Evolutionary conservation across 306 rosid species (phyloP).

Genomic region (Macrotyloma uniflorum): DNA sequence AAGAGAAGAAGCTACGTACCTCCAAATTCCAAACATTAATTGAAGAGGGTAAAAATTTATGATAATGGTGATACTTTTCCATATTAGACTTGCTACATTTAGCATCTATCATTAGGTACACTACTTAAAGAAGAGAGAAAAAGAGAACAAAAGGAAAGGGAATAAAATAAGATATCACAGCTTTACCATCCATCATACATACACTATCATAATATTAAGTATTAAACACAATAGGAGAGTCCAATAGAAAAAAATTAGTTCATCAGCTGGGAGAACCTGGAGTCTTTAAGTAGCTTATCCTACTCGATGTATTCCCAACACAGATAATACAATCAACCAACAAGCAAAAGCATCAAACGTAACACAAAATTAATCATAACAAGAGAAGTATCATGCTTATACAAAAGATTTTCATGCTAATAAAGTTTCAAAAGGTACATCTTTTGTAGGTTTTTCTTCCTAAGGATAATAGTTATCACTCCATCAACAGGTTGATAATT

Average conservation of each 20-base stretch:
- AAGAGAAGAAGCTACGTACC: too few species aligned
- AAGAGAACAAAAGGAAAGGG: too few species aligned
- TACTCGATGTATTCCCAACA: too few species aligned
- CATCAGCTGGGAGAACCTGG: too few species aligned
- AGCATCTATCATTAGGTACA: constrained; percentile 15
- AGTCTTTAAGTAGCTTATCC: too few species aligned
- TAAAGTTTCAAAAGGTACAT: constrained; percentile 19
- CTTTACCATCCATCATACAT: constrained; percentile 1
- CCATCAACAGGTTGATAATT: constrained; percentile 18
- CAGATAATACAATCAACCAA: too few species aligned
- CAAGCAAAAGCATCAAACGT: too few species aligned
- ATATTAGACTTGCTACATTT: constrained; percentile 30
- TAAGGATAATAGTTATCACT: constrained; percentile 7
- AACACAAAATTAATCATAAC: background rate
- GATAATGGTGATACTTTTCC: constrained; percentile 38
- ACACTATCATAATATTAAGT: constrained; percentile 12
- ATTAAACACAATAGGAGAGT: too few species aligned
- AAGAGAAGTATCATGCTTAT: constrained; percentile 33
- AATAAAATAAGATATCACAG: constrained; percentile 19
- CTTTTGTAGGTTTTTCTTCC: constrained; percentile 18
- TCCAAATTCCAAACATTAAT: constrained; percentile 62
- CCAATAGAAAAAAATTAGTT: too few species aligned
- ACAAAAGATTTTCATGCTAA: constrained; percentile 15
- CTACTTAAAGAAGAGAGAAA: too few species aligned
- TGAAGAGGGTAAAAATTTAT: constrained; percentile 51